Evolutionary conservation across 2,329 filamentous ascomycete species (phyloP).

Genomic region (Nigrospora osmanthi): DNA sequence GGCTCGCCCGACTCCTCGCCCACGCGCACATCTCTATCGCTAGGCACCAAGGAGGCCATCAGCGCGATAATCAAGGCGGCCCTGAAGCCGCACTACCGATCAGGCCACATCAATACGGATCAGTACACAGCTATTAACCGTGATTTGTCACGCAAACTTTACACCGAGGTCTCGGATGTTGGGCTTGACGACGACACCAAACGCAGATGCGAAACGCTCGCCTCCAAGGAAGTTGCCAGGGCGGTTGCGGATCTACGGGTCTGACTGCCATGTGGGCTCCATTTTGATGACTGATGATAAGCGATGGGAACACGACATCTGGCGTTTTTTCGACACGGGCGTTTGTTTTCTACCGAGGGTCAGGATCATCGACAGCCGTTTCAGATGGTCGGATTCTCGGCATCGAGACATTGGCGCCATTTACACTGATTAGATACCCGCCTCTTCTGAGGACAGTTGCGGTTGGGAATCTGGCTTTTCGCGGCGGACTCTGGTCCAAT

Average conservation of each 20-base stretch:
- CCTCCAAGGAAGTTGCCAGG: constrained; percentile 68
- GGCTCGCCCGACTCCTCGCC: constrained; percentile 61
- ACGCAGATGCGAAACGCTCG: constrained; percentile 67
- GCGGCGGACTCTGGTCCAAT: too few relatives aligned
- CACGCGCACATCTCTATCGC: constrained; percentile 56
- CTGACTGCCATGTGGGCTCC: constrained; percentile 10
- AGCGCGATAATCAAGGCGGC: constrained; percentile 80
- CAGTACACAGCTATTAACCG: constrained; percentile 92
- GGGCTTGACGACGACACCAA: constrained; percentile 58
- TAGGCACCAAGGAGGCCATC: constrained; percentile 80
- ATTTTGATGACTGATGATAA: constrained; percentile 6
- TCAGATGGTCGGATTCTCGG: background rate
- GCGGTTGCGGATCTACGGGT: constrained; percentile 44
- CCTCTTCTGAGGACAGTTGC: too few relatives aligned
- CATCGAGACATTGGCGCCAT: background rate
- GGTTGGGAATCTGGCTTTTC: too few relatives aligned
- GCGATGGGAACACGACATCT: constrained; percentile 2
- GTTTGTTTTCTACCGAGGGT: constrained; percentile 9
- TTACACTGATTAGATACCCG: background rate
- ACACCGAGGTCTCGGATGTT: constrained; percentile 55
- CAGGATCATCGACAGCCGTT: background rate
- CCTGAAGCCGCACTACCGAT: constrained; percentile 75
- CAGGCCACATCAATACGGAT: constrained; percentile 72
- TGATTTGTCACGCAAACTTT: constrained; percentile 79
- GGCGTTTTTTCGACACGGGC: constrained; percentile 6